These are phyloP conservation scores for Citrullus colocynthis DNA, from an alignment of 306 rosid species.

Conservation along the genomic window DNA sequence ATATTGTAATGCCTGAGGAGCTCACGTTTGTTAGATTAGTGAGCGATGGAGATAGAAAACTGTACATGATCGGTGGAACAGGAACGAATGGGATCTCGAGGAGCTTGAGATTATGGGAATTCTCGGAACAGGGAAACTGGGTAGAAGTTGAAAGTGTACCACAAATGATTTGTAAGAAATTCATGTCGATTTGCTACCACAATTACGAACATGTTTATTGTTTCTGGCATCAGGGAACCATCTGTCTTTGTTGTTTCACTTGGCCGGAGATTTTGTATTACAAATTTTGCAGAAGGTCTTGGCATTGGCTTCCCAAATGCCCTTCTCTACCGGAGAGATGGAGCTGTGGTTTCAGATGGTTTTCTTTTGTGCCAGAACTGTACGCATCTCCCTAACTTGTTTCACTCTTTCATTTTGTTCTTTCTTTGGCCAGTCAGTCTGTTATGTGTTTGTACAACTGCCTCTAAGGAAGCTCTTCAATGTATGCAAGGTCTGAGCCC, in stretches of 20 bases:
- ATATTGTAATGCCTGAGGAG: conserved; percentile 27
- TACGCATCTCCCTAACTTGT: conserved; percentile 30
- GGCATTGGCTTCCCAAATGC: conserved; percentile 92
- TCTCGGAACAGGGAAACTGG: conserved; percentile 37
- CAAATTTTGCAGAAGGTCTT: conserved; percentile 51
- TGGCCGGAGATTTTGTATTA: conserved; percentile 92
- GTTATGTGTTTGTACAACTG: not conserved
- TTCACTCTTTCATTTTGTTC: not conserved
- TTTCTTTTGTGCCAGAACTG: conserved; percentile 62
- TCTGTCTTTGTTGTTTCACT: conserved; percentile 75
- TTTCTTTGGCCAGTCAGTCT: not conserved
- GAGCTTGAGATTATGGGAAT: conserved; percentile 61
- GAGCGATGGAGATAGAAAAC: conserved; percentile 28
- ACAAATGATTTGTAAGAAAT: conserved; percentile 56
- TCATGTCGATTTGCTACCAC: conserved; percentile 75
- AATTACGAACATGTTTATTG: conserved; percentile 86
- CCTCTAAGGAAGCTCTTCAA: not conserved
- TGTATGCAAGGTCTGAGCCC: not conserved
- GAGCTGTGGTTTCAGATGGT: conserved; percentile 85
- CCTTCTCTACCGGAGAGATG: conserved; percentile 65
- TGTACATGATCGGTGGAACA: conserved; percentile 67
- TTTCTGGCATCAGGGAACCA: conserved; percentile 80
- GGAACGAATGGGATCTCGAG: conserved; percentile 76
- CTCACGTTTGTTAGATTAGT: conserved; percentile 56
- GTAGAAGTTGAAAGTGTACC: conserved; percentile 54